A percentile compares a stretch with the other conserved stretches of the same genome.
Evolutionary conservation across 371 early-diverging fungal genomes (phyloP).

Genomic region (Paraphysoderma sedebokerense): DNA sequence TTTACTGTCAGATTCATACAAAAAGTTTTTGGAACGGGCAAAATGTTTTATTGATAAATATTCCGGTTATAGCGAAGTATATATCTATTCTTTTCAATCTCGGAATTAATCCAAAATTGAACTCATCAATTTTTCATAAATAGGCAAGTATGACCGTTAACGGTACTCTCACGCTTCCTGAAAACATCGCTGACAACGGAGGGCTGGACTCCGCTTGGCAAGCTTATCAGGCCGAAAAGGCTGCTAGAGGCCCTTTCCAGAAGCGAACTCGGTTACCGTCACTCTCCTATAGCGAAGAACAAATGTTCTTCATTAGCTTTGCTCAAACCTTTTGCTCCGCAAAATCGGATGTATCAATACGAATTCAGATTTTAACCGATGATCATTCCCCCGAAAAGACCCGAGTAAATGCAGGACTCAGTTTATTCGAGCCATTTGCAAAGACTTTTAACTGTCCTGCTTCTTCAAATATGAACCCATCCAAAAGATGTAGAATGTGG

Average conservation of each 20-base stretch:
- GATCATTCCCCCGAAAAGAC: slow-evolving; percentile 27
- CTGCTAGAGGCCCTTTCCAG: neutral
- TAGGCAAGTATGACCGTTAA: slow-evolving; percentile 21
- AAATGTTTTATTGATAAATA: slow-evolving; percentile 51
- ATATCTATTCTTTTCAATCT: no score
- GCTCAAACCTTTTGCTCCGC: slow-evolving; percentile 32
- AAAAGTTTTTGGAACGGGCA: slow-evolving; percentile 25
- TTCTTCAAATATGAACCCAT: slow-evolving; percentile 32
- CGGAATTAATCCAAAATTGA: no score
- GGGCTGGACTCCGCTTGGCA: slow-evolving; percentile 21
- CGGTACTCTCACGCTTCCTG: slow-evolving; percentile 39
- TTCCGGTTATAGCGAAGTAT: no score
- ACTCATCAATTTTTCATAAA: slow-evolving; percentile 18
- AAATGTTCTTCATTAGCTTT: slow-evolving; percentile 32
- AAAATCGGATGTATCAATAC: slow-evolving; percentile 13
- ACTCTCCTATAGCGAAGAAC: slow-evolving; percentile 24
- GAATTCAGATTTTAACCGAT: slow-evolving; percentile 5
- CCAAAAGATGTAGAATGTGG: slow-evolving; percentile 28
- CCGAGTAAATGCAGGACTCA: slow-evolving; percentile 43
- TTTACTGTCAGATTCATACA: no score
- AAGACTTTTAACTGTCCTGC: slow-evolving; percentile 37
- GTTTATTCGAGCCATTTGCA: slow-evolving; percentile 38
- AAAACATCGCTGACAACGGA: slow-evolving; percentile 63
- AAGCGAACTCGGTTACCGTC: slow-evolving; percentile 21
- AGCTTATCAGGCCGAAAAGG: slow-evolving; percentile 13